Percentiles rank a stretch among this genome's conserved stretches.
These are phyloP conservation scores for Coemansia sp. DNA, from an alignment of 192 early-diverging fungal species.

Conservation along the genomic window DNA sequence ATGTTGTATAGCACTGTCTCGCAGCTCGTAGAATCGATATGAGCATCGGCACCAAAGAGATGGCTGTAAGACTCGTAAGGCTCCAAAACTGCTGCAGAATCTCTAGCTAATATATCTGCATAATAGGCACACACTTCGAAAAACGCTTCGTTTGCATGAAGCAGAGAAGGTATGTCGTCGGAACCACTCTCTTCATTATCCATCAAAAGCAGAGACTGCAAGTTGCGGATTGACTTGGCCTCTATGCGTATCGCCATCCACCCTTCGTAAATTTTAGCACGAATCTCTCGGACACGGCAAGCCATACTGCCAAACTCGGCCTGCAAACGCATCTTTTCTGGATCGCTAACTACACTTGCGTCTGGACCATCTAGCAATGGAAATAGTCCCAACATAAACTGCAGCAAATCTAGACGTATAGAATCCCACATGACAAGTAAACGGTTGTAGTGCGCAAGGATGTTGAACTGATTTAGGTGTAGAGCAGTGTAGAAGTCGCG, in stretches of 20 bases:
- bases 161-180: constrained; percentile 1
- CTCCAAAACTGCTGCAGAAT: constrained; percentile 9
- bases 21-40: constrained; percentile 5
- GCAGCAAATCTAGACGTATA: constrained; percentile 25
- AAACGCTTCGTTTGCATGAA: constrained; percentile 20
- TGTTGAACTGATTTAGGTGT: constrained; percentile 25
- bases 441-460: constrained; percentile 36
- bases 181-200: neutral
- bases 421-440: constrained; percentile 28
- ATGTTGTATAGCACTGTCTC: constrained; percentile 7
- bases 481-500: constrained; percentile 25
- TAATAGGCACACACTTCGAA: constrained; percentile 18
- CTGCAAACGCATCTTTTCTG: constrained; percentile 19
- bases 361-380: constrained; percentile 9
- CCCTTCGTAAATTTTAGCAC: constrained; percentile 3
- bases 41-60: neutral
- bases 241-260: constrained; percentile 4
- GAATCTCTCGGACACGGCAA: constrained; percentile 16
- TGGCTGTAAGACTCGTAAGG: constrained; percentile 9
- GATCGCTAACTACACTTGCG: constrained; percentile 5
- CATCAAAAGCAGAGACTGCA: constrained; percentile 2
- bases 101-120: constrained; percentile 2
- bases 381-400: constrained; percentile 23
- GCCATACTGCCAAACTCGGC: constrained; percentile 46
- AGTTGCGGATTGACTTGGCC: constrained; percentile 5